A percentile compares a stretch with the other conserved stretches of the same genome.
These are phyloP conservation scores for Irpex sp. DNA, from an alignment of 1,284 basidiomycete species.

Conservation along the genomic window DNA sequence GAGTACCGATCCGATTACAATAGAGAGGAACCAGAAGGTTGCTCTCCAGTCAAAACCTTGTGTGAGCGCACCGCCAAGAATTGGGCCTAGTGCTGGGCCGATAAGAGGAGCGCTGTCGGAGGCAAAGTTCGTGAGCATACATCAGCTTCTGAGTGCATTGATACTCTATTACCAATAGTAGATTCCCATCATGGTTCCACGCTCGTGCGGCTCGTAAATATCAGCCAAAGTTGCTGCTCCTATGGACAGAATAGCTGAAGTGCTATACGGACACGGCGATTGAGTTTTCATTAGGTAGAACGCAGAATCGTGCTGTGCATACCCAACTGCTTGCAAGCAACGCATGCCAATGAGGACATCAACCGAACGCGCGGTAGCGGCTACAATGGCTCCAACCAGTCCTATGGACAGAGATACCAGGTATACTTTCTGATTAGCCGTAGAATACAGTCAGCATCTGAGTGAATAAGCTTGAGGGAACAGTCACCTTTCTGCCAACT, in stretches of 20 bases:
- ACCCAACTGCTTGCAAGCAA: slow-evolving; percentile 66
- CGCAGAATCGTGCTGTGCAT: slow-evolving; percentile 14
- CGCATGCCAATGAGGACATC: slow-evolving; percentile 71
- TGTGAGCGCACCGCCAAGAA: slow-evolving; percentile 69
- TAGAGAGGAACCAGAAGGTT: slow-evolving; percentile 79
- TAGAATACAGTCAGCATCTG: not conserved
- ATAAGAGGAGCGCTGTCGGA: slow-evolving; percentile 27
- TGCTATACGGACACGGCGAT: slow-evolving; percentile 36
- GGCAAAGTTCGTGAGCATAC: not conserved
- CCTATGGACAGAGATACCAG: slow-evolving; percentile 59
- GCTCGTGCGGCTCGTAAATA: slow-evolving; percentile 75
- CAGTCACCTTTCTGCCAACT: slow-evolving; percentile 68
- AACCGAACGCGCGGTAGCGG: slow-evolving; percentile 66
- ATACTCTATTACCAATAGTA: slow-evolving; percentile 46
- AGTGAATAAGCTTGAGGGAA: not conserved
- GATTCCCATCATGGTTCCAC: slow-evolving; percentile 78
- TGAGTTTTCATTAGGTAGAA: not conserved
- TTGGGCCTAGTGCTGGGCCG: slow-evolving; percentile 67
- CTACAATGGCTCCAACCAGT: slow-evolving; percentile 59
- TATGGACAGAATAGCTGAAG: slow-evolving; percentile 73
- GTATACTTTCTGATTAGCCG: slow-evolving; percentile 54
- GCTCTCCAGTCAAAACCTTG: slow-evolving; percentile 73
- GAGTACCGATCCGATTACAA: slow-evolving; percentile 55
- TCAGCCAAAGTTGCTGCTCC: slow-evolving; percentile 83
- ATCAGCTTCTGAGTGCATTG: not conserved